Evolutionary conservation across 768 basidiomycete genomes (phyloP), one percentile per base, ranked within the genome.

Genomic region (Coprinopsis cinerea): DNA sequence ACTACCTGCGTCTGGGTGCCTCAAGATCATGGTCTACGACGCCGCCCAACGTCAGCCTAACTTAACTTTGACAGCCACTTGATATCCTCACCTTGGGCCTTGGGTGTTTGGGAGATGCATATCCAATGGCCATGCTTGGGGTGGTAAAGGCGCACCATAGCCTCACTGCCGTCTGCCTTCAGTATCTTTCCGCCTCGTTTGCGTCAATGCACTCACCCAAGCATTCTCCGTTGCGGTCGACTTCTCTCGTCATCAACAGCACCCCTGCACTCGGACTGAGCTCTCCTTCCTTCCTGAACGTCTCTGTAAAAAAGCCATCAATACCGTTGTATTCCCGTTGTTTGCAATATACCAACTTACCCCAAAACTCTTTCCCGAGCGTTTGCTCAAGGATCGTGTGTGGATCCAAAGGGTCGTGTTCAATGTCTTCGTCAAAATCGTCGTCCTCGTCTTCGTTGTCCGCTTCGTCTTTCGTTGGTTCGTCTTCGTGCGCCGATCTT

Each of bases 101-200:
- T 15, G 73, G 70, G 47, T 72, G 65, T 35, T 59, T 57, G 27
- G 79, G 73, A 15, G 83, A 81, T 15, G 77, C 78, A 57, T 83
- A 88, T 25, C 77, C 87, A 47, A 91, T 70, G 0, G 88, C 85
- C 87, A 92, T 89, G 61, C 84, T 87, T 17, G 79, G 71, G 22
- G 89, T 83, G 5, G 89, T 91, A 65, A 91, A 92, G 34, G 81
- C 86, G 59, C 88, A 90, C 85, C 87, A 91, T 30, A 90, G 64
- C 27, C 85, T 79, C 25, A 76, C 88, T 86, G 35, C 6, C 6
- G 6, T 13, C 36, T 13, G 5, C 23, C 25, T 20, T 28, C 10
- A 27, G n/a, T 48, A 17, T 35, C 20, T 30, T 4, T 14, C 28
- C 17, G 26, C 17, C 15, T 13, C 11, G 23, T 18, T 22, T 7